Evolutionary conservation across 306 rosid species (phyloP), one percentile per base, ranked within the genome.

Genomic region (Adenanthera pavonina): DNA sequence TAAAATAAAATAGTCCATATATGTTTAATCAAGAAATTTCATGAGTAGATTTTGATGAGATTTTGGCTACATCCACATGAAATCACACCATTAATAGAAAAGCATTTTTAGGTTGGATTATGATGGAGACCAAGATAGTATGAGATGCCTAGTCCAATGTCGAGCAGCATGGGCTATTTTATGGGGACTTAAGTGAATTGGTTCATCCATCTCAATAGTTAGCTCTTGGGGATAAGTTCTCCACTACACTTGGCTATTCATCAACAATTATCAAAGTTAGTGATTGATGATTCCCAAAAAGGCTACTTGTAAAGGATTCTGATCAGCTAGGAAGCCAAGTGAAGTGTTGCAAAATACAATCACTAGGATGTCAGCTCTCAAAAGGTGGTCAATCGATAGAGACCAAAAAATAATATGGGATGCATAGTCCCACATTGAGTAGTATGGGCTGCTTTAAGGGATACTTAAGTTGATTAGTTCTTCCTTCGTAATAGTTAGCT

Each of bases 1-100:
- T 54, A 1, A 54, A 57, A 38, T 34, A 40, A 38, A 59, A 47
- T 44, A 67, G 33, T 49, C 52, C 70, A 46, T 61, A 69, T n/a
- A 36, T 60, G 30, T 40, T 76, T 57, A 75, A 54, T 66, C 14
- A 62, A 53, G 68, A 53, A 79, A 76, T 36, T 71, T 74, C 78
- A 74, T 30, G 13, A 60, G 10, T 35, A 71, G 9, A 75, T 46
- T 47, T 41, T 52, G 59, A 15, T 6, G 19, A 52, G 7, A 52
- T 16, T 51, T 52, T 52, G 59, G 20, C 20, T 52, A 17, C 59
- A 14, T 4, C 17, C 59, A 52, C 59, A 52, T 15, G 59, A 16
- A 52, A 52, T 8, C 59, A 16, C 20, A 52, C 20, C 59, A 6
- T 52, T 62, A 60, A 70, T 44, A 54, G 47, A 67, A 65, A 67